phyloP scores from a whole-genome alignment of 495 filamentous ascomycete species.

The Penicillium taxi region DNA sequence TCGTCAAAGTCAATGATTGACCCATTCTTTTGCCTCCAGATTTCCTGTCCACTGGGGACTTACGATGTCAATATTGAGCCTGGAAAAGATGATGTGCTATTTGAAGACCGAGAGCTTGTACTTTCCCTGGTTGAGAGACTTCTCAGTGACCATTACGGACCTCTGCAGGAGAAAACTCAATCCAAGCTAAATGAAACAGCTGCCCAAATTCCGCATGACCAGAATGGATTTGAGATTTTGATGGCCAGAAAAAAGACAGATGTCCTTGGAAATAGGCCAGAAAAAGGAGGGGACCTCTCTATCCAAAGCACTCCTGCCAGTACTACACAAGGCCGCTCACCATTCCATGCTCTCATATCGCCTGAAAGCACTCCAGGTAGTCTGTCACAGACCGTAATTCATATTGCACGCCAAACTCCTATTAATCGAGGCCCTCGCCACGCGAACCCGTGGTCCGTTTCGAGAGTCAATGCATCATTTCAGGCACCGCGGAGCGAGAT shows the following conservation, averaged over 20 bases:
- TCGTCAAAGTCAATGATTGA: constrained; percentile 34
- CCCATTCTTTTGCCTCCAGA: constrained; percentile 67
- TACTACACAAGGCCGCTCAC: too few species aligned
- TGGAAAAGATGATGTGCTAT: constrained; percentile 81
- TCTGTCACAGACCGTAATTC: not conserved
- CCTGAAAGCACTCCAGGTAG: too few species aligned
- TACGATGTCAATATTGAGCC: constrained; percentile 92
- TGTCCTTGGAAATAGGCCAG: too few species aligned
- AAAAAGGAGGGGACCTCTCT: too few species aligned
- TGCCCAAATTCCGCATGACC: not conserved
- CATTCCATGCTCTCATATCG: too few species aligned
- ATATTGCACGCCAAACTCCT: not conserved
- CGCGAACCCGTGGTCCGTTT: constrained; percentile 30
- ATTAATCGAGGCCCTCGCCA: constrained; percentile 2
- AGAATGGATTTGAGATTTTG: constrained; percentile 16
- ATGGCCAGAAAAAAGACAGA: constrained; percentile 22
- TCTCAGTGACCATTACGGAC: constrained; percentile 49
- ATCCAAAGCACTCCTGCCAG: too few species aligned
- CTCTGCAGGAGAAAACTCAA: constrained; percentile 9
- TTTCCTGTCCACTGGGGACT: constrained; percentile 57
- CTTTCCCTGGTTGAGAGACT: constrained; percentile 46
- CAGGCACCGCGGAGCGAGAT: constrained; percentile 7
- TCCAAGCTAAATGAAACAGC: constrained; percentile 4
- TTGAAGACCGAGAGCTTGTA: constrained; percentile 52
- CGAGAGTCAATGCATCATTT: constrained; percentile 19